These are phyloP conservation scores for Exophiala sp. DNA, from an alignment of 2,329 filamentous ascomycete genomes.

Conservation along the genomic window DNA sequence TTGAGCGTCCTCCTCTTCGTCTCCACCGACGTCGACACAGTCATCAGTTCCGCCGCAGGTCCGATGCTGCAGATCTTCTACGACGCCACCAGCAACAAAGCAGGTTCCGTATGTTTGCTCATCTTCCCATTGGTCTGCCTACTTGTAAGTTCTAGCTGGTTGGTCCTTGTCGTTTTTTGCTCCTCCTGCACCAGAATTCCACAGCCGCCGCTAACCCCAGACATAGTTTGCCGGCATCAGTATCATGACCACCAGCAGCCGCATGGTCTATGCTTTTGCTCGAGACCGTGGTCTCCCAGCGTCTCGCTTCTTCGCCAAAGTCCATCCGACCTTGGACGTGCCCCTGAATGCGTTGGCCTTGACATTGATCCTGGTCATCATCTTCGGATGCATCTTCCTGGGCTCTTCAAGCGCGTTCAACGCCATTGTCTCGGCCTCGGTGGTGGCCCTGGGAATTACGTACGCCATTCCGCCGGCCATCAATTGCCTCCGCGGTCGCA, in stretches of 20 bases:
- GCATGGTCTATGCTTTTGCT: constrained; percentile 64
- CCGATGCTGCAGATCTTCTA: constrained; percentile 59
- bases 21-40: constrained; percentile 50
- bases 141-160: constrained; percentile 18
- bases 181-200: background rate
- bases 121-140: constrained; percentile 40
- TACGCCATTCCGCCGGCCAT: constrained; percentile 70
- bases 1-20: constrained; percentile 60
- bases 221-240: constrained; percentile 50
- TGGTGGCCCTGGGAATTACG: constrained; percentile 64
- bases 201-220: constrained; percentile 37
- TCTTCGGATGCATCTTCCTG: constrained; percentile 65
- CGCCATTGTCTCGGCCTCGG: constrained; percentile 63
- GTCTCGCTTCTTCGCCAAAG: constrained; percentile 46
- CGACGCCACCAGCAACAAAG: constrained; percentile 56
- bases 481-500: constrained; percentile 61
- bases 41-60: constrained; percentile 52
- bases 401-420: constrained; percentile 64
- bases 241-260: constrained; percentile 60
- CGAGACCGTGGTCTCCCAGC: constrained; percentile 56
- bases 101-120: constrained; percentile 58
- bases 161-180: background rate
- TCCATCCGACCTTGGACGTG: constrained; percentile 56
- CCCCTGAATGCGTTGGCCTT: constrained; percentile 62
- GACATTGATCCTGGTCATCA: constrained; percentile 54